Conservation (phyloP, 257 asterid genomes). For the Marsdenia floribunda region DNA sequence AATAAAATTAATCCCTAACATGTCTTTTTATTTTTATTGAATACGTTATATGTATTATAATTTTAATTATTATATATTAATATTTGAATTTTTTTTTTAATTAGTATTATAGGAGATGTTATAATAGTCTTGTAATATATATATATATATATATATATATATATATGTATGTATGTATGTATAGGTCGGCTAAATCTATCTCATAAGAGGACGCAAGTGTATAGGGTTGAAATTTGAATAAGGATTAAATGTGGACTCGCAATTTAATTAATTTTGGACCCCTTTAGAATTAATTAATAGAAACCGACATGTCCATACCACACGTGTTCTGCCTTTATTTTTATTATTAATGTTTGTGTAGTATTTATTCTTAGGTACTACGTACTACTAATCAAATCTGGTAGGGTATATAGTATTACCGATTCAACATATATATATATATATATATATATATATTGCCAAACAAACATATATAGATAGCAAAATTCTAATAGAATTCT, state of each 20-base stretch:
- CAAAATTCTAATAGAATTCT: not conserved
- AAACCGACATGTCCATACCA: slow-evolving; percentile 11
- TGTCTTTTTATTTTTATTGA: no score
- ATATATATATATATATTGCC: not conserved
- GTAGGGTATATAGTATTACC: not conserved
- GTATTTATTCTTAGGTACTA: not conserved
- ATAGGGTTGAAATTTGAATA: not conserved
- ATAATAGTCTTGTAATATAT: no score
- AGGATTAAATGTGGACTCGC: not conserved
- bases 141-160: no score
- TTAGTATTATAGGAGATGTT: no score
- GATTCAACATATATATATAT: no score
- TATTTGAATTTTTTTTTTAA: no score
- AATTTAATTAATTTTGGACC: not conserved
- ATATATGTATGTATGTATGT: no score
- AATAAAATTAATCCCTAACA: no score
- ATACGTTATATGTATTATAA: no score
- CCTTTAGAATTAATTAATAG: not conserved
- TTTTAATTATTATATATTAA: no score
- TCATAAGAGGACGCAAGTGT: not conserved
- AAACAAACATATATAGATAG: not conserved
- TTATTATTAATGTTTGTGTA: not conserved
- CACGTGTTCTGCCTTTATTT: slow-evolving; percentile 15
- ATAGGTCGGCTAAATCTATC: not conserved
- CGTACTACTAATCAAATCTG: no score